phyloP scores from a whole-genome alignment of 164 flowering plant genomes.

The Chimonanthus salicifolius region DNA sequence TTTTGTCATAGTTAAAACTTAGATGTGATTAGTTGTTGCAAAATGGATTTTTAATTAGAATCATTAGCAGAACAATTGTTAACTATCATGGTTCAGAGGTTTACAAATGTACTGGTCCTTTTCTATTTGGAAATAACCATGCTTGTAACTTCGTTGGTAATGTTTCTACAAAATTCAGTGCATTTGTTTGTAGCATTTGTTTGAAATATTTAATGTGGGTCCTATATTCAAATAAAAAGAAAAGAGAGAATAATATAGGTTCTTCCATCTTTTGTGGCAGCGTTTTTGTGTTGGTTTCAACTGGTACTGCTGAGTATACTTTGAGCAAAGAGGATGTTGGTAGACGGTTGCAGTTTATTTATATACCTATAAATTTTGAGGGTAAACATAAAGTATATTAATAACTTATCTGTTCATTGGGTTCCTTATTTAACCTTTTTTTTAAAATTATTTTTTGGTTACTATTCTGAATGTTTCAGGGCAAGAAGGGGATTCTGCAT shows the following conservation, averaged over 20 bases:
- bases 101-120: no score
- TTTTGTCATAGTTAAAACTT: not conserved
- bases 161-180: not conserved
- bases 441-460: not conserved
- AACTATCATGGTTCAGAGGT: no score
- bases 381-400: conserved; percentile 32
- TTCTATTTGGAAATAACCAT: no score
- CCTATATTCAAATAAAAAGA: no score
- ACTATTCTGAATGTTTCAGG: conserved; percentile 40
- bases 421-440: not conserved
- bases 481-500: conserved; percentile 75
- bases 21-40: no score
- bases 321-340: conserved; percentile 88
- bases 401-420: not conserved
- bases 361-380: conserved; percentile 86
- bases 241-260: not conserved
- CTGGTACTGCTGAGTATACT: conserved; percentile 72
- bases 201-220: not conserved
- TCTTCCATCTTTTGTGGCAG: conserved; percentile 32
- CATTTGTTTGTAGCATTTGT: not conserved
- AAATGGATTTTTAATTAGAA: no score
- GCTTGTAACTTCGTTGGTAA: not conserved
- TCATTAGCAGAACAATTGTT: no score
- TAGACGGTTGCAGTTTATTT: conserved; percentile 56
- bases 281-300: conserved; percentile 43